These are phyloP conservation scores for Pleurotus tuoliensis DNA, from an alignment of 768 basidiomycete species.

Conservation along the genomic window DNA sequence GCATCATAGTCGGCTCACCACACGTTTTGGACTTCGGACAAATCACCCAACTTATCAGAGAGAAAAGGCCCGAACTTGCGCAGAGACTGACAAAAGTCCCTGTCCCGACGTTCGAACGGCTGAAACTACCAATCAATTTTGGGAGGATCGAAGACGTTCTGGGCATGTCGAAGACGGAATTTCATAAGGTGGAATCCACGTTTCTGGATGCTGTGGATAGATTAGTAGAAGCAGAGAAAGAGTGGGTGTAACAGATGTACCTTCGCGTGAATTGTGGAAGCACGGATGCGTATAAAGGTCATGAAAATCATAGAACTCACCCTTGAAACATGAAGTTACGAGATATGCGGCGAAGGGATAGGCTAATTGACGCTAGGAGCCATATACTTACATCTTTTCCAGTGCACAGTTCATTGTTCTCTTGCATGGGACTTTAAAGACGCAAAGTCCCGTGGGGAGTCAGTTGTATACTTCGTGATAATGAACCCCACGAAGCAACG, in stretches of 20 bases:
- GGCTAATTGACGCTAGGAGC: too few species aligned
- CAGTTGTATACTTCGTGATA: too few species aligned
- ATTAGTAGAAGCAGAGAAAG: not conserved
- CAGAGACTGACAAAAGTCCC: constrained; percentile 13
- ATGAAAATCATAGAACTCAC: too few species aligned
- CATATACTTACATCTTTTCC: too few species aligned
- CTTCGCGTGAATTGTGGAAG: not conserved
- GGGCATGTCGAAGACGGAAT: constrained; percentile 28
- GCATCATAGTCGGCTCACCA: constrained; percentile 23
- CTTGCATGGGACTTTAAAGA: too few species aligned
- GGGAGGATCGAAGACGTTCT: constrained; percentile 25
- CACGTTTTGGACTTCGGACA: constrained; percentile 16
- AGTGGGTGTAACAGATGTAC: not conserved
- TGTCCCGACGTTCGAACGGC: constrained; percentile 10
- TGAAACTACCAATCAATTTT: constrained; percentile 25
- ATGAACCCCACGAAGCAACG: too few species aligned
- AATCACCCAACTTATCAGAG: constrained; percentile 19
- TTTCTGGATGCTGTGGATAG: constrained; percentile 27
- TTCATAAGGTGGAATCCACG: constrained; percentile 25
- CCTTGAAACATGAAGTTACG: too few species aligned
- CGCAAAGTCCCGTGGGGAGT: too few species aligned
- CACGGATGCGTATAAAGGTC: too few species aligned
- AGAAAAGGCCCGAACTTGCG: constrained; percentile 22
- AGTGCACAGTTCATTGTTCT: too few species aligned
- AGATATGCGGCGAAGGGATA: too few species aligned